Percentiles rank a stretch among this genome's conserved stretches.
These are phyloP conservation scores for Cunninghamia lanceolata DNA, from an alignment of 75 land plant genomes.

Conservation along the genomic window DNA sequence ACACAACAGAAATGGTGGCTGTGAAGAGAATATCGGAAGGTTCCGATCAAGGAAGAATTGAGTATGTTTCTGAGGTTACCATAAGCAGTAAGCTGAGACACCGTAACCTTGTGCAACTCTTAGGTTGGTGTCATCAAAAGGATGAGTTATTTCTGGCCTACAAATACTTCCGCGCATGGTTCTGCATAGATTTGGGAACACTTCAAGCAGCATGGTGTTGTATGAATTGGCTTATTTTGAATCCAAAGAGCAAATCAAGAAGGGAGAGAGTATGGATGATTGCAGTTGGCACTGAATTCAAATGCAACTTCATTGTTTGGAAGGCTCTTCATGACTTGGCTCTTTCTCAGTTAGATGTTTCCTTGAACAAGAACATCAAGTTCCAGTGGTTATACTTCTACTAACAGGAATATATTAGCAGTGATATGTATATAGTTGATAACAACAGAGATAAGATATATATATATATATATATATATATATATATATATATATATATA, in stretches of 20 bases:
- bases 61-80: too few relatives aligned
- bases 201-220: slow-evolving; percentile 43
- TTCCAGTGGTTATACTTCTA: too few relatives aligned
- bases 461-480: too few relatives aligned
- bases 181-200: slow-evolving; percentile 56
- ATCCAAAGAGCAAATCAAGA: slow-evolving; percentile 41
- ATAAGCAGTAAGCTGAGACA: too few relatives aligned
- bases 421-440: too few relatives aligned
- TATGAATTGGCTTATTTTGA: slow-evolving; percentile 55
- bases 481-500: too few relatives aligned
- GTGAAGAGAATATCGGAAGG: slow-evolving; percentile 29
- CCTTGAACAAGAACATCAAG: too few relatives aligned
- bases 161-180: slow-evolving; percentile 34
- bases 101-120: too few relatives aligned
- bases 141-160: slow-evolving; percentile 23
- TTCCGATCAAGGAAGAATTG: slow-evolving; percentile 33
- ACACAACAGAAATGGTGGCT: slow-evolving; percentile 12
- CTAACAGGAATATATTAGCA: too few relatives aligned
- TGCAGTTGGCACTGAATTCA: slow-evolving; percentile 52
- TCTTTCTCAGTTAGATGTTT: neutral
- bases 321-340: slow-evolving; percentile 23
- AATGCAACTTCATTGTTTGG: slow-evolving; percentile 43
- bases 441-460: too few relatives aligned
- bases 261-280: slow-evolving; percentile 58
- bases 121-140: too few relatives aligned